Base-by-base conservation (phyloP, 1,284 basidiomycete species). In the Moesziomyces aphidis region DNA sequence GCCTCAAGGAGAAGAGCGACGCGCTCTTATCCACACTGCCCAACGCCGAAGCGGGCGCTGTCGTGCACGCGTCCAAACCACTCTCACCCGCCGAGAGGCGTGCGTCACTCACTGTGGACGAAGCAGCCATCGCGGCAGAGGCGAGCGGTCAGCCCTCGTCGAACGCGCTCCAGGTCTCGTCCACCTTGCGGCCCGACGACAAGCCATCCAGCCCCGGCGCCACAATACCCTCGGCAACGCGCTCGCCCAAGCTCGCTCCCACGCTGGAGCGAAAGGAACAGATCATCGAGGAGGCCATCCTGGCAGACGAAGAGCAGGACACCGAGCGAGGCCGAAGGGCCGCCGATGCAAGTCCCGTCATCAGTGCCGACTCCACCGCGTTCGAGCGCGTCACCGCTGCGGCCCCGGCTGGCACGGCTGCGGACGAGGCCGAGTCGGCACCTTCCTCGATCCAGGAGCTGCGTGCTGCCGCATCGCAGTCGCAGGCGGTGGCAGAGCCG, bases 241-340 rank as follows among this genome's bases (percentile, higher is more conserved):
- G 71, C 1, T 73, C 71, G 22, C 70, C 70, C 43, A 69, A 61
- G 49, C 39, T 64, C 21, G 57, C 46, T 1, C 60, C 73, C 1
- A n/a, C 26, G 15, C 24, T 70, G 21, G 62, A 64, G 21, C 66
- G 63, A 46, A 63, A 70, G 44, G 67, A 75, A 8, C 66, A 71
- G 63, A 75, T 75, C 63, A 70, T 75, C 56, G 73, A 75, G 39
- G 73, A 75, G 44, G 73, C 73, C 36, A 75, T 75, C 17, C 54
- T 61, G 4, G 73, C 67, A 8, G 72, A 74, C 3, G 73, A 75
- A 23, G 69, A 62, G 26, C 21, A 31, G 47, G 44, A 52, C 17
- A 57, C 49, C 21, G 67, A 56, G 4, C 55, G 63, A 5, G 63
- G 63, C 11, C 55, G 63, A 19, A 53, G 55, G 31, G 55, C 28